Evolutionary conservation across 2,329 filamentous ascomycete species (phyloP).

Genomic region (Ophiostoma ulmi): DNA sequence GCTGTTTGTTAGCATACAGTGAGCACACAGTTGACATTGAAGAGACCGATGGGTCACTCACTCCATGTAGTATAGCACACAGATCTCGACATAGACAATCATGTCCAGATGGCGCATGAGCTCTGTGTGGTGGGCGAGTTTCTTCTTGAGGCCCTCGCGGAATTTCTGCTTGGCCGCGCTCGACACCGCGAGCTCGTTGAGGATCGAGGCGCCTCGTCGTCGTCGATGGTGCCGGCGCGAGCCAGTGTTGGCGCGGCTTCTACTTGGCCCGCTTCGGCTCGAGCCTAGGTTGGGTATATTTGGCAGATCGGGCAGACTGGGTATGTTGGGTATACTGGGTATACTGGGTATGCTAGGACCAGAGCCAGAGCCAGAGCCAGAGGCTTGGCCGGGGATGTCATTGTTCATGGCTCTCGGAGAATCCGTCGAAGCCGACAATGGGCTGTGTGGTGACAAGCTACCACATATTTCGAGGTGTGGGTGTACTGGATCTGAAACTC

Average conservation of each 20-base stretch:
- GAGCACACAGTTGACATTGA: too few relatives aligned
- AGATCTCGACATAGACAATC: constrained; percentile 60
- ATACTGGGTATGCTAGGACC: not conserved
- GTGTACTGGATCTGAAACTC: constrained; percentile 1
- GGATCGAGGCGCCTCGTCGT: constrained; percentile 7
- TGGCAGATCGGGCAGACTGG: not conserved
- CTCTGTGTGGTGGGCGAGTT: constrained; percentile 56
- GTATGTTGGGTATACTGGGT: constrained; percentile 15
- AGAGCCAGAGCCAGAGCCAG: constrained; percentile 17
- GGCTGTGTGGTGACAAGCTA: constrained; percentile 16
- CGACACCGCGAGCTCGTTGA: constrained; percentile 20
- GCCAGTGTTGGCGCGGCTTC: constrained; percentile 18
- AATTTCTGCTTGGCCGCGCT: constrained; percentile 29
- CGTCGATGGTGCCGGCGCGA: constrained; percentile 11
- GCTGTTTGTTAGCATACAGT: constrained; percentile 36
- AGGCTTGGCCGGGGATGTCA: constrained; percentile 13
- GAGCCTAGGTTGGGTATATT: not conserved
- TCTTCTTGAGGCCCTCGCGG: constrained; percentile 44
- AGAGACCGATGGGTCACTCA: constrained; percentile 36
- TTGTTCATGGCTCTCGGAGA: constrained; percentile 21
- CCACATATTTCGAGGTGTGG: constrained; percentile 22
- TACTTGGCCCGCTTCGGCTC: constrained; percentile 13
- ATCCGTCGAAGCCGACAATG: constrained; percentile 12
- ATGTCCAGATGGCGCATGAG: constrained; percentile 58
- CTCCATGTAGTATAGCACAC: constrained; percentile 66